Conservation (phyloP, 2,329 filamentous ascomycete genomes). For the Hypoxylon sp. region DNA sequence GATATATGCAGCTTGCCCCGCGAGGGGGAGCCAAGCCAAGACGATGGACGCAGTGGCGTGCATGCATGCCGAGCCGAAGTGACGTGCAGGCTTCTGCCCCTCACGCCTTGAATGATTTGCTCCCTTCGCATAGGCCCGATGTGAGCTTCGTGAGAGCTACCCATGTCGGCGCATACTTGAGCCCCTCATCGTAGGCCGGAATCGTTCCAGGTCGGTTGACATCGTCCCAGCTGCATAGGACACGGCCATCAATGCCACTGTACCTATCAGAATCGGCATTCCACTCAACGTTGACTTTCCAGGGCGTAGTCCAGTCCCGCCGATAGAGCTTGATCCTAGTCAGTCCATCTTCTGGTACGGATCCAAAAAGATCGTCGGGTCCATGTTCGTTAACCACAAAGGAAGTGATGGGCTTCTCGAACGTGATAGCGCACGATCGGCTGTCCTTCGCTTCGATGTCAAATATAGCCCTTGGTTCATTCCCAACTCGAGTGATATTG, state of each 20-base stretch:
- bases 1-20: background rate
- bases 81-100: background rate
- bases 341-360: conserved; percentile 68
- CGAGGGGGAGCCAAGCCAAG: too few species aligned
- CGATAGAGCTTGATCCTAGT: conserved; percentile 81
- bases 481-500: conserved; percentile 58
- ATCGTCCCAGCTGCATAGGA: conserved; percentile 89
- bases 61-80: background rate
- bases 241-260: conserved; percentile 65
- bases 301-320: conserved; percentile 77
- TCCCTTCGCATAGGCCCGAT: conserved; percentile 84
- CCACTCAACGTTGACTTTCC: conserved; percentile 79
- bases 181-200: conserved; percentile 83
- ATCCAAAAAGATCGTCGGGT: conserved; percentile 70
- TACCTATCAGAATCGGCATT: conserved; percentile 47
- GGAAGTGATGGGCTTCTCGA: conserved; percentile 70
- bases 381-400: conserved; percentile 67
- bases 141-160: conserved; percentile 75
- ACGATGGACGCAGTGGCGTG: background rate
- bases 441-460: conserved; percentile 77
- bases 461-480: conserved; percentile 64
- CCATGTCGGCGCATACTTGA: conserved; percentile 81
- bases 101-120: conserved; percentile 70
- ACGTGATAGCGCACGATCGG: conserved; percentile 77
- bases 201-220: conserved; percentile 75